phyloP scores from a whole-genome alignment of 1,284 basidiomycete species.

The Rhodotorula sp. region DNA sequence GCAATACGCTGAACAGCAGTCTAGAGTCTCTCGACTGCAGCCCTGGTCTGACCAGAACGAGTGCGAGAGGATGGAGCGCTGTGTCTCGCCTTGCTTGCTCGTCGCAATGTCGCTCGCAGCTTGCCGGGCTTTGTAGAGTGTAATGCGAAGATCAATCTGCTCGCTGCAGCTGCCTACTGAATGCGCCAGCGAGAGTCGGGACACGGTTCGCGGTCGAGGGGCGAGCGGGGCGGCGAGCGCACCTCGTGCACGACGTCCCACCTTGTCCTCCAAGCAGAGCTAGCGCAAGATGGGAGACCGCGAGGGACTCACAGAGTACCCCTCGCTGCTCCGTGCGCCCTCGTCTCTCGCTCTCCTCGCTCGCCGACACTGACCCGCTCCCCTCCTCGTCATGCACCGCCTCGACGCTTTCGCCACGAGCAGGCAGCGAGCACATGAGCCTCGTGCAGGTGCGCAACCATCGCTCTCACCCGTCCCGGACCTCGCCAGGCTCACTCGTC shows the following conservation, averaged over 20 bases:
- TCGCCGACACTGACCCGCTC: not conserved
- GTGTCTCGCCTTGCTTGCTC: too few relatives aligned
- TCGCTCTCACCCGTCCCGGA: not conserved
- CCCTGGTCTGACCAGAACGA: too few relatives aligned
- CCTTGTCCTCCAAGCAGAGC: not conserved
- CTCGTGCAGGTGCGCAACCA: slow-evolving; percentile 32
- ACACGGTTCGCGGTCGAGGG: too few relatives aligned
- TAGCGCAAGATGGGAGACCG: not conserved
- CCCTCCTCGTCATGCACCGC: slow-evolving; percentile 2
- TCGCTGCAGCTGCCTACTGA: too few relatives aligned
- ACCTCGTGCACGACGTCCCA: too few relatives aligned
- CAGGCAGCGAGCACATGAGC: slow-evolving; percentile 43
- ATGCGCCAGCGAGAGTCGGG: too few relatives aligned
- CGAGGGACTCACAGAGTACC: slow-evolving; percentile 21
- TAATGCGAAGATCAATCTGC: too few relatives aligned
- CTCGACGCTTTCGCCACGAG: not conserved
- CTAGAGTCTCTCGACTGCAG: too few relatives aligned
- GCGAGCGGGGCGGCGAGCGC: too few relatives aligned
- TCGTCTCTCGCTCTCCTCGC: not conserved
- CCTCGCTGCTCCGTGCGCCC: slow-evolving; percentile 32
- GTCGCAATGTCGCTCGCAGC: too few relatives aligned
- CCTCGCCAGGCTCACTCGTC: not conserved
- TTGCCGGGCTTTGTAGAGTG: too few relatives aligned
- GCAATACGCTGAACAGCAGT: not conserved
- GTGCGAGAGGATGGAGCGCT: too few relatives aligned